Evolutionary conservation across 805 yeast species (phyloP), one percentile per base, ranked within the genome.

Genomic region (Candida ortonii): DNA sequence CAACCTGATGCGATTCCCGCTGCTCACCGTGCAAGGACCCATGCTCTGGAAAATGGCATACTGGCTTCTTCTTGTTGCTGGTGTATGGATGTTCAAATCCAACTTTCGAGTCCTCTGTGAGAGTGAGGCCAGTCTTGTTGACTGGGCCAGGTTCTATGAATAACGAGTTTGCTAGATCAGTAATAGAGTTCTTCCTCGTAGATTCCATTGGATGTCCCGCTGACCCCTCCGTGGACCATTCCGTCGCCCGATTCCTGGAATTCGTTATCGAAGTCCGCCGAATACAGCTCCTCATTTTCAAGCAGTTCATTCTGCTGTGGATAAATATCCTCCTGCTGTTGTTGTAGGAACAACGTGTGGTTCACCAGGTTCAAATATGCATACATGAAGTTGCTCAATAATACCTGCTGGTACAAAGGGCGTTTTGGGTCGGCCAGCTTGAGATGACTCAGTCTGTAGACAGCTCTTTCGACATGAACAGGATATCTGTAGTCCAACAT

Each of bases 381-480:
- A 56, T 93, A 93, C 98, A 93, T 93, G 73, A 93, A 93, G 58
- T 93, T 93, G 39, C 96, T 86, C 44, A 93, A 64, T 31, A 93
- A 59, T 2, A 93, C 98, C 57, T 93, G 98, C 57, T 93, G 97
- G 23, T 88, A 71, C 43, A 93, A 64, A 18, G 94, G 93, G 39
- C 97, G 68, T 54, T 87, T 84, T 1, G 97, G 90, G 59, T 93
- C 95, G 16, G 97, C 96, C 45, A 93, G 69, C 59, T 93, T 93
- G 56, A 93, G 65, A 61, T 93, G 98, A 34, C 96, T 84, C 36
- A 93, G 68, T 37, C 98, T 68, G 60, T 93, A 93, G 33, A 93
- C 84, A 0, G 98, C 98, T 25, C 98, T 71, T 60, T 93, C 98
- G 27, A 93, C 95, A 59, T 90, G 96, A 28, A 93, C 79, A 0